These are phyloP conservation scores for Helichrysum umbraculigerum DNA, from an alignment of 129 eudicot genomes.

Conservation along the genomic window DNA sequence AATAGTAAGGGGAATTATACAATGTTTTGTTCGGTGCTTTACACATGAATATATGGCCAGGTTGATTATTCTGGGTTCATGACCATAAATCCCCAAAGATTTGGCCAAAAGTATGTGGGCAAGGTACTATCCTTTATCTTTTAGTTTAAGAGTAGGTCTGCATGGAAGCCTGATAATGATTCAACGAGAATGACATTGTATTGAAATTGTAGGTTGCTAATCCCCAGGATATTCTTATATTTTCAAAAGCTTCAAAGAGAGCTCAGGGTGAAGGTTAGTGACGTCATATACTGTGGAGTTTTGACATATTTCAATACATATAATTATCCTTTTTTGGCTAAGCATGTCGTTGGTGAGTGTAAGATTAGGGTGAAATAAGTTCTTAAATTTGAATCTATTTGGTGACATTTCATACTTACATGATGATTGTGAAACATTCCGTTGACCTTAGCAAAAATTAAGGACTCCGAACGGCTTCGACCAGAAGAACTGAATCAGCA, in stretches of 20 bases:
- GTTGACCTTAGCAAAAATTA: conserved; percentile 53
- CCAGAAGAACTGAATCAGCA: conserved; percentile 99
- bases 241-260: conserved; percentile 75
- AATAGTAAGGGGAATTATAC: conserved; percentile 15
- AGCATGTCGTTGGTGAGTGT: conserved; percentile 4
- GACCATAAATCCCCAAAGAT: conserved; percentile 97
- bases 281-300: conserved; percentile 1
- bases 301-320: conserved; percentile 5
- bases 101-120: conserved; percentile 98
- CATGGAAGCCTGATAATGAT: not conserved
- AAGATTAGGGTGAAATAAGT: not conserved
- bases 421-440: conserved; percentile 24
- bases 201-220: conserved; percentile 74
- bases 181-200: conserved; percentile 21
- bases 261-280: conserved; percentile 60
- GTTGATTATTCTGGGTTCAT: conserved; percentile 96
- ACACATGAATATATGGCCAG: conserved; percentile 38
- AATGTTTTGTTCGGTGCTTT: conserved; percentile 1
- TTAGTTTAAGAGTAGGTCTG: not conserved
- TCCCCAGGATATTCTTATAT: conserved; percentile 96
- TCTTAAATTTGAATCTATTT: not conserved
- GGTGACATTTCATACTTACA: conserved; percentile 14
- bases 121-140: conserved; percentile 56
- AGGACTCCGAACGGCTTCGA: conserved; percentile 74
- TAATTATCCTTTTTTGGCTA: not conserved